Evolutionary conservation across 2,329 filamentous ascomycete species (phyloP).

Genomic region (Stenocarpella maydis): DNA sequence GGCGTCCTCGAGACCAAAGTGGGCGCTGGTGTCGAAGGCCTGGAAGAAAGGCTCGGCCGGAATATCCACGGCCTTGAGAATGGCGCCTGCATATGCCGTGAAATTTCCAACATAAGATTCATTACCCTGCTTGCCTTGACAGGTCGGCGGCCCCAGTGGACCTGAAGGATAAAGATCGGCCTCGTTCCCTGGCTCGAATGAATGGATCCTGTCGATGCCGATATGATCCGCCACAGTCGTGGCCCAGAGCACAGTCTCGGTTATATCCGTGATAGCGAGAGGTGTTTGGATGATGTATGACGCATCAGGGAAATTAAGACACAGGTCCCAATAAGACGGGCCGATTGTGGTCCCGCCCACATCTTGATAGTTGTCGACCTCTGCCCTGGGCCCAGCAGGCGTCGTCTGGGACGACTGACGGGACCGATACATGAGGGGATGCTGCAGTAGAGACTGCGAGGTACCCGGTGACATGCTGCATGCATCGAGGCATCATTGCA

Average conservation of each 20-base stretch:
- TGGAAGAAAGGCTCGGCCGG: constrained; percentile 45
- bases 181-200: constrained; percentile 48
- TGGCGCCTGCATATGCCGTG: constrained; percentile 45
- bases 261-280: constrained; percentile 46
- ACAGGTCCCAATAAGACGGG: constrained; percentile 45
- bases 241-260: constrained; percentile 46
- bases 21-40: constrained; percentile 46
- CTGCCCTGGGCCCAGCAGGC: constrained; percentile 44
- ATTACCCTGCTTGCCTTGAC: constrained; percentile 46
- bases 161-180: constrained; percentile 44
- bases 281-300: constrained; percentile 48
- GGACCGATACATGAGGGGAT: constrained; percentile 29
- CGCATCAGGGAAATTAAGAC: constrained; percentile 44
- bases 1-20: constrained; percentile 40
- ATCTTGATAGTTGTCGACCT: constrained; percentile 46
- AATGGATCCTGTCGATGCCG: constrained; percentile 45
- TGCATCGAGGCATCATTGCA: constrained; percentile 21
- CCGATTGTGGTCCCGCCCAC: constrained; percentile 47
- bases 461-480: constrained; percentile 32
- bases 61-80: constrained; percentile 41
- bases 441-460: constrained; percentile 29
- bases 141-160: constrained; percentile 45
- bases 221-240: constrained; percentile 43
- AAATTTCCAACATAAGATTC: constrained; percentile 48
- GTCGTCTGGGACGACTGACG: constrained; percentile 34